Base-by-base conservation (phyloP, 1,284 basidiomycete species). In the Caloboletus firmus region DNA sequence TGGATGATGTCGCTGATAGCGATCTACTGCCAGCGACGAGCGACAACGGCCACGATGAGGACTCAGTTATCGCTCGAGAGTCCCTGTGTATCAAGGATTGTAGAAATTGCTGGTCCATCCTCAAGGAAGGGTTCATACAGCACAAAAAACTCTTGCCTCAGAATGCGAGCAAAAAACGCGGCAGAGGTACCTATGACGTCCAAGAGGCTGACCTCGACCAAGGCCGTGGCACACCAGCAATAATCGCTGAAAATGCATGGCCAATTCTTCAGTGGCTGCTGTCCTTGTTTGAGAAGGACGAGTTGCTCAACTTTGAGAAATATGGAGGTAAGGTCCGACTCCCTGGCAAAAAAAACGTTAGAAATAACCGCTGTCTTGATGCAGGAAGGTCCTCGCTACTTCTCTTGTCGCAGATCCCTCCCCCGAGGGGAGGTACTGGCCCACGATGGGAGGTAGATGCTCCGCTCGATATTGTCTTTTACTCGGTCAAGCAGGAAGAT, bases 341-440 rank as follows among this genome's bases (percentile, higher is more conserved):
- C 35, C 17, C 24, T 50, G 15, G 26, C 13, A 45, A 22, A 47
- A 49, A 34, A n/a, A n/a, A n/a, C n/a, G 36, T 49, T 52, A 44
- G 39, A 49, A 47, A 46, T 60, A 50, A 59, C 57, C 51, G 11
- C 51, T 44, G 32, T 51, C 51, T 36, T 52, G 20, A 46, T 40
- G 20, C 55, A 89, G 86, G 70, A 43, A 75, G 67, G 45, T 76
- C 82, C 62, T 89, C 87, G 4, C 74, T 76, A 5, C 74, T 86
- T 28, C 72, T 89, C 36, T 67, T 89, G 28, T 74, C 75, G n/a
- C 85, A 89, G 64, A 79, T 90, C n/a, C 84, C 85, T 30, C 72
- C 75, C 1, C 75, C 82, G n/a, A 75, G 81, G 58, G 71, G 74
- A 48, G 76, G 74, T 44, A 64, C 65, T 32, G 74, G 73, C 28